Conservation (phyloP, 306 rosid species). For the Pachyrhizus erosus region DNA sequence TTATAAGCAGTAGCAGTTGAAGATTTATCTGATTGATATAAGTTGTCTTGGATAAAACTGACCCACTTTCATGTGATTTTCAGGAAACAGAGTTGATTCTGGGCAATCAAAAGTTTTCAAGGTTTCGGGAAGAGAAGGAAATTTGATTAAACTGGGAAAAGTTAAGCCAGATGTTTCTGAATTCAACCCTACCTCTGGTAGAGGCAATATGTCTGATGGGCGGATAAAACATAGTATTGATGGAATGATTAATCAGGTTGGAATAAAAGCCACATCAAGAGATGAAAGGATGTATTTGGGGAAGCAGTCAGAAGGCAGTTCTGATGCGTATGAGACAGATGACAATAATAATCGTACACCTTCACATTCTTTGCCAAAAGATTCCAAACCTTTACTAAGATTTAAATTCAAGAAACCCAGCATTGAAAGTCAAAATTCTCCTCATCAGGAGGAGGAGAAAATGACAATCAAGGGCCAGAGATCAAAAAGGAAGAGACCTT, state of each 20-base stretch:
- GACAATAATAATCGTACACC: slow-evolving; percentile 56
- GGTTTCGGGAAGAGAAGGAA: slow-evolving; percentile 74
- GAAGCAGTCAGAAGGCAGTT: slow-evolving; percentile 67
- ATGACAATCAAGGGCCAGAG: slow-evolving; percentile 88
- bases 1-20: slow-evolving; percentile 15
- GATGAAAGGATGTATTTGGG: slow-evolving; percentile 54
- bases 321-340: slow-evolving; percentile 55
- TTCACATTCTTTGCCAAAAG: slow-evolving; percentile 72
- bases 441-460: slow-evolving; percentile 77
- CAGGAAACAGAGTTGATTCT: slow-evolving; percentile 62
- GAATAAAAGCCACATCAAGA: slow-evolving; percentile 50
- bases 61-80: slow-evolving; percentile 39
- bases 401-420: slow-evolving; percentile 84
- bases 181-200: slow-evolving; percentile 48
- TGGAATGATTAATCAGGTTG: slow-evolving; percentile 52
- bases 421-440: slow-evolving; percentile 68
- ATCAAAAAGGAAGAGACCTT: slow-evolving; percentile 93
- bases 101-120: slow-evolving; percentile 64
- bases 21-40: slow-evolving; percentile 13
- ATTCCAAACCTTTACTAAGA: slow-evolving; percentile 75
- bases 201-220: slow-evolving; percentile 61
- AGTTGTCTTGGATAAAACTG: slow-evolving; percentile 8
- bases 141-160: slow-evolving; percentile 77
- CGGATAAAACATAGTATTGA: slow-evolving; percentile 55
- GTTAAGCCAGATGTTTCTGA: slow-evolving; percentile 64